Percentiles rank a stretch among this genome's conserved stretches.
Conservation (phyloP, 768 basidiomycete species). For the Lactarius vividus region DNA sequence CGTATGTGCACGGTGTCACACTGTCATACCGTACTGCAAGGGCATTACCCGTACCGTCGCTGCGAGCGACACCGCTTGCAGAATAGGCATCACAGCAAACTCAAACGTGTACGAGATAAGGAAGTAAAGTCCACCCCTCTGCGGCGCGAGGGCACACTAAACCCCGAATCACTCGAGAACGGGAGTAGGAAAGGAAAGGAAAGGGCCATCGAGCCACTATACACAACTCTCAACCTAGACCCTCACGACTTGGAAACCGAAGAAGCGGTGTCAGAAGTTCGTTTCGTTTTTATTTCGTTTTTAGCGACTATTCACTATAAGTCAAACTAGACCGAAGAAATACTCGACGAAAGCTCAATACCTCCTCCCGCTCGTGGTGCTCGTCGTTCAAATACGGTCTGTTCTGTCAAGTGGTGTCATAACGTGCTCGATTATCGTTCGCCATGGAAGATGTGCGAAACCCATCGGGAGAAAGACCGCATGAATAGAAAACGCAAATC, state of each 20-base stretch:
- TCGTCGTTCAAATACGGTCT: constrained; percentile 39
- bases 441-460: constrained; percentile 51
- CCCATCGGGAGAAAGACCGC: constrained; percentile 42
- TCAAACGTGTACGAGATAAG: constrained; percentile 52
- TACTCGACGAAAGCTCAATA: constrained; percentile 24
- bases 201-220: constrained; percentile 3
- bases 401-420: constrained; percentile 41
- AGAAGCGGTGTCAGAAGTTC: constrained; percentile 13
- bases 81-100: constrained; percentile 50
- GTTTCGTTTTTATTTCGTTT: not conserved
- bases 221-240: constrained; percentile 13
- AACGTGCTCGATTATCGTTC: constrained; percentile 43
- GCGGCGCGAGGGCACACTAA: constrained; percentile 23
- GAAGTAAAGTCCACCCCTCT: constrained; percentile 39
- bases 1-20: constrained; percentile 60
- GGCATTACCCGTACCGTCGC: constrained; percentile 47
- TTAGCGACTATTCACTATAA: not conserved
- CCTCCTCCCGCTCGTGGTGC: constrained; percentile 35
- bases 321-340: constrained; percentile 17
- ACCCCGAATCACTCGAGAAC: not conserved
- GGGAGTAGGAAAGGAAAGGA: constrained; percentile 3
- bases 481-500: constrained; percentile 34
- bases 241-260: constrained; percentile 11
- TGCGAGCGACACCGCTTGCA: constrained; percentile 58
- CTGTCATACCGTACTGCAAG: constrained; percentile 50